These are phyloP conservation scores for Cladophialophora immunda DNA, from an alignment of 2,329 filamentous ascomycete species.

Conservation along the genomic window DNA sequence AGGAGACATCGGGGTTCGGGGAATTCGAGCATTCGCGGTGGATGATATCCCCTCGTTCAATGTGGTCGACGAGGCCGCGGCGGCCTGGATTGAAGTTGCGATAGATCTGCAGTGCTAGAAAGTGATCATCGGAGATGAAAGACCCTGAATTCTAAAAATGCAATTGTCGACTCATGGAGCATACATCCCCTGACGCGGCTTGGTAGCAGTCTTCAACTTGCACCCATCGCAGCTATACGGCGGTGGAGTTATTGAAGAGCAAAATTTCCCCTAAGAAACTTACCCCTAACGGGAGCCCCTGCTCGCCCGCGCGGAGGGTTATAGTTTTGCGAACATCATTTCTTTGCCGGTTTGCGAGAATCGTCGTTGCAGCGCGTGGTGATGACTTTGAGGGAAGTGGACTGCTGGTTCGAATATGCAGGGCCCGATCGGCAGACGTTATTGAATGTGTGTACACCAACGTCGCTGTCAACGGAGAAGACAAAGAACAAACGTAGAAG, in stretches of 20 bases:
- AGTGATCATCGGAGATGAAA: background rate
- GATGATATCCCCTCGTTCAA: background rate
- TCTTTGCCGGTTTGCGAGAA: background rate
- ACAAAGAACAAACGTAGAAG: background rate
- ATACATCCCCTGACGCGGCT: background rate
- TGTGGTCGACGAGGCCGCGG: background rate
- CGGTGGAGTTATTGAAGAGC: constrained; percentile 10
- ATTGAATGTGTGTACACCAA: background rate
- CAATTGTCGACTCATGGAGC: background rate
- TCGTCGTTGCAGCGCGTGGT: background rate
- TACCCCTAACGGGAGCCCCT: constrained; percentile 12
- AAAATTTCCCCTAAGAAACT: constrained; percentile 12
- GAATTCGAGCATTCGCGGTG: background rate
- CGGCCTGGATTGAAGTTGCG: background rate
- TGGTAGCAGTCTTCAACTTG: background rate
- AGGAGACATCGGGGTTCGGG: background rate
- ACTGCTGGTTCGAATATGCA: background rate
- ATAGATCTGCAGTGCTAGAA: background rate
- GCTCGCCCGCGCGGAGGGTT: constrained; percentile 10
- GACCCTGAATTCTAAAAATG: background rate
- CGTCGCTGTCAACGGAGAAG: background rate
- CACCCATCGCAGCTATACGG: background rate
- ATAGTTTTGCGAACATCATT: constrained; percentile 14
- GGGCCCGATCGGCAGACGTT: background rate
- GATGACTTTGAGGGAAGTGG: background rate